A percentile compares a stretch with the other conserved stretches of the same genome.
These are phyloP conservation scores for Dispira parvispora DNA, from an alignment of 192 early-diverging fungal species.

Conservation along the genomic window DNA sequence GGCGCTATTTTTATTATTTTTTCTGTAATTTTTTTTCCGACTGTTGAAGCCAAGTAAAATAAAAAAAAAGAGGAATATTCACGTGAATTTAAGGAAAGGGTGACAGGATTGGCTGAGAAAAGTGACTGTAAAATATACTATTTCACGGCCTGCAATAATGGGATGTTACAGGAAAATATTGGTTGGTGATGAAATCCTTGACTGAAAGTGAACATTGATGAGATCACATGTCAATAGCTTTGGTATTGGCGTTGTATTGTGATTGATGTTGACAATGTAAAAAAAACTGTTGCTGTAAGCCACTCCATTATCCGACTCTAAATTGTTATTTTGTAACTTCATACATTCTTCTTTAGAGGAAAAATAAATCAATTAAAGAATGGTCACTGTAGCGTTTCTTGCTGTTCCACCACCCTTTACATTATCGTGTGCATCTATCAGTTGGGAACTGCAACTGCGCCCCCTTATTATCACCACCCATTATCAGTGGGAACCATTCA, in stretches of 20 bases:
- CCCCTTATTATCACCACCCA: too few species aligned
- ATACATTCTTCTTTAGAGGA: background rate
- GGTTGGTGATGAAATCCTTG: background rate
- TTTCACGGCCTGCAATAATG: background rate
- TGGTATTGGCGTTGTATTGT: background rate
- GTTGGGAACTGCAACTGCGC: too few species aligned
- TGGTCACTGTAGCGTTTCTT: background rate
- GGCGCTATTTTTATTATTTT: constrained; percentile 6
- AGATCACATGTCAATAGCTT: background rate
- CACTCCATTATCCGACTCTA: too few species aligned
- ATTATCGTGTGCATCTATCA: too few species aligned
- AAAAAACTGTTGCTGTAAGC: background rate
- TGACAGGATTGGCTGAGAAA: background rate
- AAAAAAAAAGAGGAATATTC: background rate
- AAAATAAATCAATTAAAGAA: background rate
- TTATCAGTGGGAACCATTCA: too few species aligned
- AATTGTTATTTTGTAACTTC: background rate
- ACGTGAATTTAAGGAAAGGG: background rate
- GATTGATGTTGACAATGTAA: background rate
- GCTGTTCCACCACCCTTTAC: too few species aligned
- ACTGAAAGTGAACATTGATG: background rate
- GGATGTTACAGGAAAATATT: background rate
- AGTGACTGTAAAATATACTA: background rate
- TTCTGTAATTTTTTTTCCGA: background rate
- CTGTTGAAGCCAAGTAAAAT: background rate